Evolutionary conservation across 2,329 filamentous ascomycete genomes (phyloP).

Genomic region (Emergomyces africanus): DNA sequence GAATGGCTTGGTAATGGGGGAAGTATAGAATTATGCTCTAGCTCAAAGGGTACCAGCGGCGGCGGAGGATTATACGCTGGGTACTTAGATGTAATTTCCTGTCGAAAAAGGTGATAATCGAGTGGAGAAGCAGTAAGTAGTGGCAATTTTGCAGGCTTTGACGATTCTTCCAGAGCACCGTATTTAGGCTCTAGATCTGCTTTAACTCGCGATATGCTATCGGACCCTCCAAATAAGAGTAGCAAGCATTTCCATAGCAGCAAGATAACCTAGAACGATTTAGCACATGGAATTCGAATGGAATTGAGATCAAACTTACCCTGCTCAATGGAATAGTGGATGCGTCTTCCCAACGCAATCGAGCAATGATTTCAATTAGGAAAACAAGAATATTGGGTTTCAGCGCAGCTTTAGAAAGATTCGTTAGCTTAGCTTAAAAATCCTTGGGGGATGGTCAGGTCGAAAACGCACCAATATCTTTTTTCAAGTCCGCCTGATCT

Average conservation of each 20-base stretch:
- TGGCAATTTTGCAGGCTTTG: constrained; percentile 39
- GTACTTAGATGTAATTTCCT: constrained; percentile 96
- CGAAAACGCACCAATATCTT: constrained; percentile 10
- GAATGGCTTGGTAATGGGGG: constrained; percentile 67
- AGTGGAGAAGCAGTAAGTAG: constrained; percentile 84
- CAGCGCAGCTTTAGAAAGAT: constrained; percentile 37
- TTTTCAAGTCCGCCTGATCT: constrained; percentile 4
- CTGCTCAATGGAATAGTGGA: constrained; percentile 46
- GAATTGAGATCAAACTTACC: constrained; percentile 30
- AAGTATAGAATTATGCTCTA: constrained; percentile 81
- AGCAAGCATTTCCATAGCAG: constrained; percentile 88
- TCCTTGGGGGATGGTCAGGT: background rate
- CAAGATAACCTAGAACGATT: constrained; percentile 50
- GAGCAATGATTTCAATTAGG: constrained; percentile 56
- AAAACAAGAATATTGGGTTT: constrained; percentile 58
- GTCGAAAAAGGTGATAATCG: constrained; percentile 91
- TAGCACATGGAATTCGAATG: background rate
- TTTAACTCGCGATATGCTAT: constrained; percentile 63
- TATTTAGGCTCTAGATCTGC: constrained; percentile 45
- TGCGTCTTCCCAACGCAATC: constrained; percentile 55
- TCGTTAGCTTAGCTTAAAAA: constrained; percentile 14
- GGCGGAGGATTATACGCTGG: constrained; percentile 87
- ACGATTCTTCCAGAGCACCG: constrained; percentile 31
- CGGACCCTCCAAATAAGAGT: constrained; percentile 67
- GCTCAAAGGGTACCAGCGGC: constrained; percentile 69